Percentiles rank a stretch among this genome's conserved stretches.
These are phyloP conservation scores for Boletus sp. DNA, from an alignment of 1,284 basidiomycete genomes.

Conservation along the genomic window DNA sequence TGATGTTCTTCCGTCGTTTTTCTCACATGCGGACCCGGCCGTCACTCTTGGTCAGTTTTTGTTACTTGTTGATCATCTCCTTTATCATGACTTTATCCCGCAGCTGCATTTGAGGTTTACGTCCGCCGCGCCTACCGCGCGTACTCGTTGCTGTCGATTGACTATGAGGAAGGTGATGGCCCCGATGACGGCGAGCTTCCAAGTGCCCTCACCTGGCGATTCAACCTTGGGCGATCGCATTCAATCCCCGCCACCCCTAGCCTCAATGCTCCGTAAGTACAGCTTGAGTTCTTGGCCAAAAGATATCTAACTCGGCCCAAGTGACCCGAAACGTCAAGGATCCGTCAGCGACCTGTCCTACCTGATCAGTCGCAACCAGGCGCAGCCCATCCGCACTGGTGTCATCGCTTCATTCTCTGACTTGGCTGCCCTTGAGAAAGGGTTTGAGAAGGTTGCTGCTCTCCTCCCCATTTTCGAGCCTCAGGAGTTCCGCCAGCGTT, in stretches of 20 bases:
- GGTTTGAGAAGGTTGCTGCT: conserved; percentile 68
- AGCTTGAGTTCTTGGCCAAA: background rate
- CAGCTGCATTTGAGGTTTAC: conserved; percentile 95
- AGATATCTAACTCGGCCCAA: conserved; percentile 23
- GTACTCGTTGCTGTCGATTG: conserved; percentile 88
- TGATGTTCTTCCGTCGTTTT: conserved; percentile 96
- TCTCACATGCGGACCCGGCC: conserved; percentile 81
- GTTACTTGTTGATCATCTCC: background rate
- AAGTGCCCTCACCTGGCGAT: conserved; percentile 84
- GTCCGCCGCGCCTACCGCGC: conserved; percentile 94
- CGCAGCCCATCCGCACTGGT: conserved; percentile 84
- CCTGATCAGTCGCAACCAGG: conserved; percentile 77
- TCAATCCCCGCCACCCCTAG: conserved; percentile 84
- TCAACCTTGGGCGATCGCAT: conserved; percentile 84
- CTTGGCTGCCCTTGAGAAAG: conserved; percentile 65
- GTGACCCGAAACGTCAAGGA: conserved; percentile 58
- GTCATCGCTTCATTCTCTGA: conserved; percentile 87
- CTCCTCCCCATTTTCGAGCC: conserved; percentile 71
- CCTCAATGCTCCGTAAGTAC: conserved; percentile 57
- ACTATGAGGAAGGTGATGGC: conserved; percentile 87
- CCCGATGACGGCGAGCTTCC: conserved; percentile 77
- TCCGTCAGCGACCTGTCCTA: conserved; percentile 94
- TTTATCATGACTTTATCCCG: conserved; percentile 6
- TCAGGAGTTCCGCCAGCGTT: conserved; percentile 68
- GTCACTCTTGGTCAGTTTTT: conserved; percentile 68